Conservation (phyloP, 202 grass and related monocot genomes). For the Setaria italica region DNA sequence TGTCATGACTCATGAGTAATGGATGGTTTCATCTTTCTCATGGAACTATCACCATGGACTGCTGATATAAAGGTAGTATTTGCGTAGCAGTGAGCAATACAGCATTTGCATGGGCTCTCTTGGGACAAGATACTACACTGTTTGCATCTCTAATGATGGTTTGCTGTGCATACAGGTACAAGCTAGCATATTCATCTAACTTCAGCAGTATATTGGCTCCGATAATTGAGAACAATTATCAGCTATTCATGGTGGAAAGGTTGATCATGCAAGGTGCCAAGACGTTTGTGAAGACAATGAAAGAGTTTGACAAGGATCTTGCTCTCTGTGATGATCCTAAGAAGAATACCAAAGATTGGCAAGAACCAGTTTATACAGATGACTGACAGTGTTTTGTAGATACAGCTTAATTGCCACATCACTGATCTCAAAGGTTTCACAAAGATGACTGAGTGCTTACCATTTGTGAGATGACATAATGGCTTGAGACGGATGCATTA, state of each 20-base stretch:
- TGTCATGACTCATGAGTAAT: neutral
- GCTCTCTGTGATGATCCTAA: constrained; percentile 84
- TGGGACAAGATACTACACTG: constrained; percentile 1
- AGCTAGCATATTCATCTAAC: constrained; percentile 79
- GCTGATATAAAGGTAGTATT: neutral
- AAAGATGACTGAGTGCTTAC: constrained; percentile 28
- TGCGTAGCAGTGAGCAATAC: neutral
- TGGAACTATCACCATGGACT: neutral
- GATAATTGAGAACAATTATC: constrained; percentile 82
- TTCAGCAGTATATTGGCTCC: constrained; percentile 82
- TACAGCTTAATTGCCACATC: constrained; percentile 6
- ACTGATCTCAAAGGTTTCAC: constrained; percentile 23
- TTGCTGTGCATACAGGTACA: constrained; percentile 61
- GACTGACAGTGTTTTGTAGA: constrained; percentile 36
- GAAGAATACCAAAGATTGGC: constrained; percentile 83
- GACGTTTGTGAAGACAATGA: constrained; percentile 91
- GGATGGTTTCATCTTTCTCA: neutral
- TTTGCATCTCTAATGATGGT: neutral
- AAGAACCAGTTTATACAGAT: constrained; percentile 83
- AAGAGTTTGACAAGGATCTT: constrained; percentile 82
- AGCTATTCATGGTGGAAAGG: constrained; percentile 94
- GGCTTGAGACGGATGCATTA: constrained; percentile 32
- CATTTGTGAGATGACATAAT: constrained; percentile 38
- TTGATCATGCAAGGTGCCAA: constrained; percentile 81
- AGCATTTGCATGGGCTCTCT: constrained; percentile 24